phyloP scores from a whole-genome alignment of 2,329 filamentous ascomycete species.

The Ophiocordyceps unilateralis region DNA sequence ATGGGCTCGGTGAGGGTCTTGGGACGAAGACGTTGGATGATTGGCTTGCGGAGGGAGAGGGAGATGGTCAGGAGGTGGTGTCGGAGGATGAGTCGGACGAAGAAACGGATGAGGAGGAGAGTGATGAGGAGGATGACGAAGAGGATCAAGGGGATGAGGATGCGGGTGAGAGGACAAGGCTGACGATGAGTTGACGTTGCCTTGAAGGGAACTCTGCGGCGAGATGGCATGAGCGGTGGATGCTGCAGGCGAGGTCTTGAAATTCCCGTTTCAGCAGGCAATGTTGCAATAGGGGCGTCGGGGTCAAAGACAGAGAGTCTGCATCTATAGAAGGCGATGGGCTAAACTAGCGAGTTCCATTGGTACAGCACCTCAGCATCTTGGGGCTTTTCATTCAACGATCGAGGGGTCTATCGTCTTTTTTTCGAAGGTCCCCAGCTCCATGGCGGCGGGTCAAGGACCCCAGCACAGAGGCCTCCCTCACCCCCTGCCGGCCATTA shows the following conservation, averaged over 20 bases:
- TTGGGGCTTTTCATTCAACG: no score
- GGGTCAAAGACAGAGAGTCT: no score
- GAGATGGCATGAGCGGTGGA: background rate
- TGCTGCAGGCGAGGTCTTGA: no score
- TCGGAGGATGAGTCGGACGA: conserved; percentile 33
- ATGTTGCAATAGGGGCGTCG: no score
- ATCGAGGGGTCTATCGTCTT: no score
- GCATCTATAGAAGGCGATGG: no score
- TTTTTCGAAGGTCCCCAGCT: no score
- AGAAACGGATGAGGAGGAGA: conserved; percentile 25
- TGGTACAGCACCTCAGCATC: no score
- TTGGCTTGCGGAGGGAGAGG: conserved; percentile 64
- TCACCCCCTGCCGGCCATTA: background rate
- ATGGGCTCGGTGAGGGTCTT: conserved; percentile 32
- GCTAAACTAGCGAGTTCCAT: no score
- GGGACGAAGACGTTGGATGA: conserved; percentile 74
- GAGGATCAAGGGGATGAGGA: conserved; percentile 34
- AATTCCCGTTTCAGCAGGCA: no score
- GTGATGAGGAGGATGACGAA: conserved; percentile 32
- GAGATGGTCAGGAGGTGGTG: conserved; percentile 32
- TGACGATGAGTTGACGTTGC: conserved; percentile 22
- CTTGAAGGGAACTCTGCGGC: background rate
- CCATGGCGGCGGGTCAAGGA: no score
- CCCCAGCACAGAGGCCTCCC: no score
- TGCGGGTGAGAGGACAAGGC: conserved; percentile 28